phyloP scores from a whole-genome alignment of 257 asterid genomes.

The Solanum bulbocastanum region DNA sequence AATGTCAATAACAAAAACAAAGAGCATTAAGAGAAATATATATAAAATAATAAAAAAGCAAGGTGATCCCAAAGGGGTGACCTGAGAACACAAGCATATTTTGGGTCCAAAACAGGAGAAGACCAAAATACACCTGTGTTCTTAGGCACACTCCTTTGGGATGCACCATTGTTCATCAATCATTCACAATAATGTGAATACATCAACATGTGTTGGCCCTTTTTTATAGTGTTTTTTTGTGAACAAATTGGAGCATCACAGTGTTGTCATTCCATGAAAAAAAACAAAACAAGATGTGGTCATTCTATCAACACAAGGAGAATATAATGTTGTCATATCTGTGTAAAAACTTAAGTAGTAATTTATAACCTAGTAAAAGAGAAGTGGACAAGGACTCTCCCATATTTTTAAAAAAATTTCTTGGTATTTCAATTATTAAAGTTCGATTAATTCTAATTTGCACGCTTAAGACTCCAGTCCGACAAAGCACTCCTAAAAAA shows the following conservation, averaged over 20 bases:
- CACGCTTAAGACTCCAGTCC: neutral
- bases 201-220: neutral
- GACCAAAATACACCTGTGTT: constrained; percentile 21
- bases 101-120: neutral
- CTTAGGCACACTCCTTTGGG: constrained; percentile 34
- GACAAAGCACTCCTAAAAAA: neutral
- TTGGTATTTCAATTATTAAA: neutral
- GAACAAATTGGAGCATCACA: neutral
- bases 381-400: neutral
- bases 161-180: neutral
- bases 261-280: neutral
- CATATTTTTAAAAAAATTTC: neutral
- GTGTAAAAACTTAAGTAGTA: neutral
- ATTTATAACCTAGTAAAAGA: neutral
- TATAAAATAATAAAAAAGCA: neutral
- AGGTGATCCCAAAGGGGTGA: constrained; percentile 34
- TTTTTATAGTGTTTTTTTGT: neutral
- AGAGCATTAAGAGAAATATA: neutral
- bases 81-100: constrained; percentile 45
- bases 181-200: neutral
- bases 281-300: constrained; percentile 9
- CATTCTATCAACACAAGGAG: constrained; percentile 24
- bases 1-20: neutral
- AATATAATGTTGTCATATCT: neutral
- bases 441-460: neutral